A percentile compares a stretch with the other conserved stretches of the same genome.
Evolutionary conservation across 1,139 yeast genomes (phyloP).

Genomic region (Yamadazyma blattariae): DNA sequence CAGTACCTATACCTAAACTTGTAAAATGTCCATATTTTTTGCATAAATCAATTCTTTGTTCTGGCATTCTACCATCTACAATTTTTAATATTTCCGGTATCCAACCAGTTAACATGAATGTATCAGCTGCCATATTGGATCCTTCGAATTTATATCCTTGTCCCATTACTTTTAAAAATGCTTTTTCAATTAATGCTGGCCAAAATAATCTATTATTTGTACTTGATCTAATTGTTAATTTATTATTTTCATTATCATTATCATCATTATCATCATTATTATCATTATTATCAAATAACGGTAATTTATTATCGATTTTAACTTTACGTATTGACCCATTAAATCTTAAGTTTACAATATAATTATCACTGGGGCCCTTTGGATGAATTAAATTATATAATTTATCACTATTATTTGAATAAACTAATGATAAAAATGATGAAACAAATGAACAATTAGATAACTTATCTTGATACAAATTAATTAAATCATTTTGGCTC

Average conservation of each 20-base stretch:
- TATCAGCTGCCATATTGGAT: slow-evolving; percentile 77
- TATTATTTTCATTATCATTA: slow-evolving; percentile 17
- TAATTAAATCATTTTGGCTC: slow-evolving; percentile 16
- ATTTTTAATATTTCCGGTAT: slow-evolving; percentile 60
- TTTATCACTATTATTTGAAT: slow-evolving; percentile 13
- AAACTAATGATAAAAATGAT: slow-evolving; percentile 48
- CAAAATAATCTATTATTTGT: slow-evolving; percentile 42
- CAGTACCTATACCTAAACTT: slow-evolving; percentile 67
- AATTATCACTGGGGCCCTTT: slow-evolving; percentile 25
- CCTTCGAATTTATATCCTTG: slow-evolving; percentile 65
- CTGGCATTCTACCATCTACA: slow-evolving; percentile 24
- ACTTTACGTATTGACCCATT: slow-evolving; percentile 62
- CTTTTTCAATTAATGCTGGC: slow-evolving; percentile 80
- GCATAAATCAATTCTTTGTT: slow-evolving; percentile 26
- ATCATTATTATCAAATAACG: slow-evolving; percentile 16
- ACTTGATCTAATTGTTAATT: slow-evolving; percentile 38
- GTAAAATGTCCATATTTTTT: slow-evolving; percentile 20
- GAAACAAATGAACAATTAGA: slow-evolving; percentile 81
- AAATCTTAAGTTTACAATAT: slow-evolving; percentile 36
- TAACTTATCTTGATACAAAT: slow-evolving; percentile 52
- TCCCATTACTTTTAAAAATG: slow-evolving; percentile 62
- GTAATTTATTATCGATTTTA: slow-evolving; percentile 47
- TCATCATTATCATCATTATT: too few species aligned
- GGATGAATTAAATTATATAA: slow-evolving; percentile 25
- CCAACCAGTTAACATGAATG: slow-evolving; percentile 68